These are phyloP conservation scores for Clonostachys solani DNA, from an alignment of 2,329 filamentous ascomycete genomes.

Conservation along the genomic window DNA sequence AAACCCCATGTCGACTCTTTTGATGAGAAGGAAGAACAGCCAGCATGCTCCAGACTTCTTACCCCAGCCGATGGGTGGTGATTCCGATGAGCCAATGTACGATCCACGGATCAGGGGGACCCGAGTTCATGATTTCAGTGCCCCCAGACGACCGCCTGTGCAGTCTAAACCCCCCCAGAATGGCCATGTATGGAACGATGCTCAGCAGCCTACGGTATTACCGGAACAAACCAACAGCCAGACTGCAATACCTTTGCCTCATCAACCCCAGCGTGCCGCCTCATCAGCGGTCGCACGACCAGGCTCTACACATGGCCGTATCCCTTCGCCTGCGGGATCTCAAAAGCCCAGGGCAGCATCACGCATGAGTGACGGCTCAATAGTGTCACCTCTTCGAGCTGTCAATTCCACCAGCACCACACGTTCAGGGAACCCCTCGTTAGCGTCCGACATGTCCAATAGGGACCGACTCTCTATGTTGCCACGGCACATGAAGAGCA, in stretches of 20 bases:
- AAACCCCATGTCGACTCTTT: constrained; percentile 54
- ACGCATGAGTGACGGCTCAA: not conserved
- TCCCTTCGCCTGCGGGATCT: not conserved
- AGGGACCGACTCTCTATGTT: constrained; percentile 43
- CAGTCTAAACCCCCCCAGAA: too few species aligned
- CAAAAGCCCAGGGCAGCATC: not conserved
- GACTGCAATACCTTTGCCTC: too few species aligned
- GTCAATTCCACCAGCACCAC: constrained; percentile 19
- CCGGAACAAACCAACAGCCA: too few species aligned
- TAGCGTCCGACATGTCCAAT: constrained; percentile 37
- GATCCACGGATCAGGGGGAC: constrained; percentile 63
- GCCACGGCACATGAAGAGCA: constrained; percentile 68
- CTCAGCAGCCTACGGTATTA: too few species aligned
- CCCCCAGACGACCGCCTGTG: constrained; percentile 32
- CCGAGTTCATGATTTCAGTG: constrained; percentile 62
- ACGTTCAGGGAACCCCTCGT: constrained; percentile 49
- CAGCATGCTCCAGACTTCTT: constrained; percentile 40
- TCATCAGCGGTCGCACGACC: too few species aligned
- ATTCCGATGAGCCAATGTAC: constrained; percentile 42
- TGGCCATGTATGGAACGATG: too few species aligned
- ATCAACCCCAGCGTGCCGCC: too few species aligned
- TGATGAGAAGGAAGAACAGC: constrained; percentile 51
- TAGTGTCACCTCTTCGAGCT: not conserved
- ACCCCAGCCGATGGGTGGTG: constrained; percentile 31
- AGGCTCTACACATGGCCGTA: too few species aligned